phyloP scores from a whole-genome alignment of 345 rosid genomes.

The thale cress (Arabidopsis thaliana) region DNA sequence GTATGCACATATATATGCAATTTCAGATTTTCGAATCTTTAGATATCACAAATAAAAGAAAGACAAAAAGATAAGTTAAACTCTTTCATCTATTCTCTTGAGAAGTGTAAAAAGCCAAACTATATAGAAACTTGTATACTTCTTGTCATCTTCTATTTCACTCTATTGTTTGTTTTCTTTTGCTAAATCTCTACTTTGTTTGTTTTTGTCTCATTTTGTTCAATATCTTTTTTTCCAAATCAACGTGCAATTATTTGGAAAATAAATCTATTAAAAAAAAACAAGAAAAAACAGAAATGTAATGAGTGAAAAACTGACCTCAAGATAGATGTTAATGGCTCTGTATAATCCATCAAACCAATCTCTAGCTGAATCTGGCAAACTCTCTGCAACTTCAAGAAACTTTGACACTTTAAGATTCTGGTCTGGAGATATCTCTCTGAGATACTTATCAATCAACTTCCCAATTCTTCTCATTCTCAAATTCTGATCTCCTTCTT shows the following conservation, averaged over 20 bases:
- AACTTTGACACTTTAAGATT: constrained; percentile 67
- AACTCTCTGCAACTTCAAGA: constrained; percentile 70
- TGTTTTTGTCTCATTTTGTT: constrained; percentile 23
- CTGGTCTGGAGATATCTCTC: constrained; percentile 81
- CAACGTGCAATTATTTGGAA: constrained; percentile 24
- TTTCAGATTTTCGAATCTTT: constrained; percentile 38
- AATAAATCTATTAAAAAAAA: not conserved
- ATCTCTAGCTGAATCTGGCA: constrained; percentile 77
- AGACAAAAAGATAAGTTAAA: constrained; percentile 36
- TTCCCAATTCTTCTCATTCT: constrained; percentile 57
- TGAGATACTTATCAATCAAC: constrained; percentile 64
- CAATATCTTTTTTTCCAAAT: not conserved
- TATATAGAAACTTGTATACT: constrained; percentile 28
- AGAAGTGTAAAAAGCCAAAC: constrained; percentile 35
- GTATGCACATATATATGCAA: constrained; percentile 11
- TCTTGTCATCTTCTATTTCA: constrained; percentile 43
- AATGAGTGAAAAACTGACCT: constrained; percentile 50
- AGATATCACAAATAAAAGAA: constrained; percentile 30
- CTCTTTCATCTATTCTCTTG: constrained; percentile 21
- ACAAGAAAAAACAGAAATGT: not conserved
- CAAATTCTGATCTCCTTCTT: constrained; percentile 37
- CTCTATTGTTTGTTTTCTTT: not conserved
- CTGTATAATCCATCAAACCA: constrained; percentile 80
- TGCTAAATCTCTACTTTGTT: constrained; percentile 2
- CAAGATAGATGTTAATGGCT: constrained; percentile 78